Evolutionary conservation across 139 green algal genomes (phyloP).

Genomic region (Tetraselmis striata): DNA sequence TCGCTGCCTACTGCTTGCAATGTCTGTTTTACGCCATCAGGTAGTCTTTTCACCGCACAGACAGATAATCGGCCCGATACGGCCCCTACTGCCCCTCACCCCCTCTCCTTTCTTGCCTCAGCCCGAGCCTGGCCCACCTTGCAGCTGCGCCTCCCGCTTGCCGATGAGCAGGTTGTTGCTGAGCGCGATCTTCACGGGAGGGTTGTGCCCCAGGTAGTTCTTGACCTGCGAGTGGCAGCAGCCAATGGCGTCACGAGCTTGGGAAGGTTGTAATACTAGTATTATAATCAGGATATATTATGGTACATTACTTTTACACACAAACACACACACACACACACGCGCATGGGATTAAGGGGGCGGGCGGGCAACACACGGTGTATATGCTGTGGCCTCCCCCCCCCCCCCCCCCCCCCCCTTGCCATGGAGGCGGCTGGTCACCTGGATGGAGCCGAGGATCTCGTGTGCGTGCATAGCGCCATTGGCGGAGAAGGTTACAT

Average conservation of each 20-base stretch:
- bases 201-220: slow-evolving; percentile 77
- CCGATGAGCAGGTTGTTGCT: slow-evolving; percentile 82
- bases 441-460: slow-evolving; percentile 81
- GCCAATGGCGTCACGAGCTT: too few relatives aligned
- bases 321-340: too few relatives aligned
- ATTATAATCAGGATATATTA: too few relatives aligned
- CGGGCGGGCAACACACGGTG: neutral
- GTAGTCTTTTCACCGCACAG: too few relatives aligned
- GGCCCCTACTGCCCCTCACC: too few relatives aligned
- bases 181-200: slow-evolving; percentile 80
- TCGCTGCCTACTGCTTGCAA: too few relatives aligned
- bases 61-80: slow-evolving; percentile 8
- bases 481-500: slow-evolving; percentile 78
- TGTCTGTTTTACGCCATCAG: too few relatives aligned
- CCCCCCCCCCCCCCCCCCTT: neutral
- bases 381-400: neutral
- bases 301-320: too few relatives aligned
- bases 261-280: too few relatives aligned
- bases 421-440: slow-evolving; percentile 13
- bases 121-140: slow-evolving; percentile 18
- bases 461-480: slow-evolving; percentile 75
- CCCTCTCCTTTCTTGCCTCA: too few relatives aligned
- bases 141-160: slow-evolving; percentile 1
- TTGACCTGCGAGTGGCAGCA: slow-evolving; percentile 46
- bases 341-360: too few relatives aligned